Evolutionary conservation across 169 alveolate species (phyloP).

Genomic region (Blepharisma undulans): DNA sequence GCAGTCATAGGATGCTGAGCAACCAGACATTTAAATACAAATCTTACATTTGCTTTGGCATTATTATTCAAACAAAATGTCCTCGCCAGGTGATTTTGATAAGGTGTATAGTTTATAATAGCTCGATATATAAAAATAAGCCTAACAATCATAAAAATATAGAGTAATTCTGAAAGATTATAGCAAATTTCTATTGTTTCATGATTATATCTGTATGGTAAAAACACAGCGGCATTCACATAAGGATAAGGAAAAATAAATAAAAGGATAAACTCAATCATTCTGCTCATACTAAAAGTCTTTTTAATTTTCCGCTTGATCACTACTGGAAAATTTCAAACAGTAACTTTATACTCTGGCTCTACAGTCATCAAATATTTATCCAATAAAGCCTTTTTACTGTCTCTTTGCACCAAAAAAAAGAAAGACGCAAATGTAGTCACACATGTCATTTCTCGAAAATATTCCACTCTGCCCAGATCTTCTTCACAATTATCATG

Average conservation of each 20-base stretch:
- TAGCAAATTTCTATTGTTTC: conserved; percentile 26
- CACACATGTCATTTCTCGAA: not conserved
- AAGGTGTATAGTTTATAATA: conserved; percentile 4
- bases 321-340: not conserved
- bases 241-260: conserved; percentile 26
- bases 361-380: not conserved
- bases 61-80: not conserved
- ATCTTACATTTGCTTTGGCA: conserved; percentile 25
- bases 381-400: not conserved
- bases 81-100: not conserved
- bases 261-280: not conserved
- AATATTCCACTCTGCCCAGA: not conserved
- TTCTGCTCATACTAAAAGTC: not conserved
- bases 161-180: not conserved
- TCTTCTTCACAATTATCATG: conserved; percentile 36
- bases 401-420: conserved; percentile 5
- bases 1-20: conserved; percentile 11
- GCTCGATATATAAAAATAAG: not conserved
- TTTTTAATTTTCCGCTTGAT: not conserved
- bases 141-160: conserved; percentile 28
- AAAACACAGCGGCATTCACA: not conserved
- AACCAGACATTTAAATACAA: not conserved
- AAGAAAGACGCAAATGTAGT: not conserved
- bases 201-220: not conserved
- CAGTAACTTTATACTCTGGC: not conserved